These are phyloP conservation scores for Salvia hispanica DNA, from an alignment of 257 asterid genomes.

Conservation along the genomic window DNA sequence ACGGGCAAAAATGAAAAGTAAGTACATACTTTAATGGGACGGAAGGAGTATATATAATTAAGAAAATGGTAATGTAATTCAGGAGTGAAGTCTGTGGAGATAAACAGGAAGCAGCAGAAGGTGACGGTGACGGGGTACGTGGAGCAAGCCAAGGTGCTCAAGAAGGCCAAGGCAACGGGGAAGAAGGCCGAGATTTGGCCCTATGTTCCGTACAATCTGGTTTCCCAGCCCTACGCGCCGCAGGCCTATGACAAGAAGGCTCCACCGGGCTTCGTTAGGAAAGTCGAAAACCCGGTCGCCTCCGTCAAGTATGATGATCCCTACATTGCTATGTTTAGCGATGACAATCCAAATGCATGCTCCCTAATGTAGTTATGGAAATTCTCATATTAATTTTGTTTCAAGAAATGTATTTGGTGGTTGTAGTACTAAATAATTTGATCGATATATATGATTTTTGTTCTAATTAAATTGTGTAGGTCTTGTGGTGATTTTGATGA, in stretches of 20 bases:
- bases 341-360: constrained; percentile 90
- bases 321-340: constrained; percentile 70
- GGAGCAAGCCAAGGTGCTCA: constrained; percentile 71
- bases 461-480: background rate
- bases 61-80: background rate
- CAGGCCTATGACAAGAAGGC: constrained; percentile 85
- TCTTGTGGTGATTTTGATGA: background rate
- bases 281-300: constrained; percentile 45
- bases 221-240: constrained; percentile 82
- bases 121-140: constrained; percentile 75
- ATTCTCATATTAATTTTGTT: too few species aligned
- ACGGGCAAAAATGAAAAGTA: too few species aligned
- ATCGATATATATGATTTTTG: background rate
- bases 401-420: background rate
- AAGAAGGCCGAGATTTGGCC: constrained; percentile 94
- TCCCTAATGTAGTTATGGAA: constrained; percentile 53
- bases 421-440: background rate
- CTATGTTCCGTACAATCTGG: constrained; percentile 78
- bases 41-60: too few species aligned
- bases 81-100: constrained; percentile 85
- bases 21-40: too few species aligned
- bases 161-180: constrained; percentile 77
- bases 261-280: constrained; percentile 80
- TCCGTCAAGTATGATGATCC: constrained; percentile 63
- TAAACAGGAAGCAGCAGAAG: constrained; percentile 80